Conservation (phyloP, 2,329 filamentous ascomycete species). For the Colletotrichum kahawae region DNA sequence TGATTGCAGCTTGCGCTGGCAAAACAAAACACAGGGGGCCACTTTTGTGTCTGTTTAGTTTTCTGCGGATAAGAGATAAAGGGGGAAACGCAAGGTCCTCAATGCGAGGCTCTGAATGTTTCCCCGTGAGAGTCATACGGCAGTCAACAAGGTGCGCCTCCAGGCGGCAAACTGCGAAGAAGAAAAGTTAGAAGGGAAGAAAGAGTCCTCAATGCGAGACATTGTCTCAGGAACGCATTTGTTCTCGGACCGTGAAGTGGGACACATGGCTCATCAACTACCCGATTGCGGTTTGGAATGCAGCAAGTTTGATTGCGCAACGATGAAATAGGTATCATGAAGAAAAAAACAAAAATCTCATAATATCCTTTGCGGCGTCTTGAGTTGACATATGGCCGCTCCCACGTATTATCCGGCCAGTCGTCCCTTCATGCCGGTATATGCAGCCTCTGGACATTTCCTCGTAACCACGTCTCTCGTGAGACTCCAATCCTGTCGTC, state of each 20-base stretch:
- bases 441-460: constrained; percentile 2
- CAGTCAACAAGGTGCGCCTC: too few relatives aligned
- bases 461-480: constrained; percentile 6
- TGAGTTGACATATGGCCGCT: background rate
- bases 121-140: too few relatives aligned
- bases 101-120: too few relatives aligned
- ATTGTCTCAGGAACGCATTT: background rate
- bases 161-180: too few relatives aligned
- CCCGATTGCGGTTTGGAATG: background rate
- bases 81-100: background rate
- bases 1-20: background rate
- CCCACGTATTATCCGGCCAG: constrained; percentile 7
- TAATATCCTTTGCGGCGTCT: constrained; percentile 3
- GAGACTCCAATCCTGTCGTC: constrained; percentile 4
- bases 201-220: background rate
- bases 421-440: constrained; percentile 1
- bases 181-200: too few relatives aligned
- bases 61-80: background rate
- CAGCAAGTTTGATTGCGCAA: background rate
- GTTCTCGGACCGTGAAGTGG: background rate
- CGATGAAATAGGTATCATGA: constrained; percentile 12
- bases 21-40: background rate
- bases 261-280: background rate
- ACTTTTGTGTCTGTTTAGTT: background rate
- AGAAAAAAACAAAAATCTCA: background rate